phyloP scores from a whole-genome alignment of 179 eudicot species.

The Silene noctiflora region DNA sequence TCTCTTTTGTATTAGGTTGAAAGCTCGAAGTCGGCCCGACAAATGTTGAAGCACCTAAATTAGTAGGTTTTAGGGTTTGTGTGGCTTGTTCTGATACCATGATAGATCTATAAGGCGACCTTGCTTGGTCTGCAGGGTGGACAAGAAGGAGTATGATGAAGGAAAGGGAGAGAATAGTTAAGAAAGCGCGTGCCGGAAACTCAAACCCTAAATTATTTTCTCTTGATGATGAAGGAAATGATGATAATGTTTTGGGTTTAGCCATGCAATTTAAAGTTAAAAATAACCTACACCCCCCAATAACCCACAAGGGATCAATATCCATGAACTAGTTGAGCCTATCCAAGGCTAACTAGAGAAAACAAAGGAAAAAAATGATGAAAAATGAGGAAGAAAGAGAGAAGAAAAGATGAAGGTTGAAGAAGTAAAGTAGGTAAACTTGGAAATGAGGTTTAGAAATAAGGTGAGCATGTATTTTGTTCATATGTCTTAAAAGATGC shows the following conservation, averaged over 20 bases:
- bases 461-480: conserved; percentile 19
- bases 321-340: conserved; percentile 60
- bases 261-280: conserved; percentile 60
- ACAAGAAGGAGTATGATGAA: conserved; percentile 39
- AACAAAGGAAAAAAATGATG: neutral
- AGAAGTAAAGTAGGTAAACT: conserved; percentile 36
- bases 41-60: conserved; percentile 3
- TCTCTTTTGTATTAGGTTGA: conserved; percentile 21
- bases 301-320: conserved; percentile 62
- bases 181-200: conserved; percentile 27
- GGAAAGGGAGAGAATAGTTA: conserved; percentile 33
- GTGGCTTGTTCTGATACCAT: conserved; percentile 22
- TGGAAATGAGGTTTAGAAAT: conserved; percentile 46
- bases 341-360: conserved; percentile 28
- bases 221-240: conserved; percentile 6
- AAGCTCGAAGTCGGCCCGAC: conserved; percentile 22
- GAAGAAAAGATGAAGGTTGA: conserved; percentile 36
- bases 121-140: conserved; percentile 33
- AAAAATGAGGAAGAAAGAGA: conserved; percentile 1
- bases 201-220: too few relatives aligned
- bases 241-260: conserved; percentile 23
- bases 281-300: conserved; percentile 65
- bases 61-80: conserved; percentile 26
- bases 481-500: conserved; percentile 8
- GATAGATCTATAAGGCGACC: conserved; percentile 10